phyloP scores from a whole-genome alignment of 805 yeast species.

The Yarrowia sp. region DNA sequence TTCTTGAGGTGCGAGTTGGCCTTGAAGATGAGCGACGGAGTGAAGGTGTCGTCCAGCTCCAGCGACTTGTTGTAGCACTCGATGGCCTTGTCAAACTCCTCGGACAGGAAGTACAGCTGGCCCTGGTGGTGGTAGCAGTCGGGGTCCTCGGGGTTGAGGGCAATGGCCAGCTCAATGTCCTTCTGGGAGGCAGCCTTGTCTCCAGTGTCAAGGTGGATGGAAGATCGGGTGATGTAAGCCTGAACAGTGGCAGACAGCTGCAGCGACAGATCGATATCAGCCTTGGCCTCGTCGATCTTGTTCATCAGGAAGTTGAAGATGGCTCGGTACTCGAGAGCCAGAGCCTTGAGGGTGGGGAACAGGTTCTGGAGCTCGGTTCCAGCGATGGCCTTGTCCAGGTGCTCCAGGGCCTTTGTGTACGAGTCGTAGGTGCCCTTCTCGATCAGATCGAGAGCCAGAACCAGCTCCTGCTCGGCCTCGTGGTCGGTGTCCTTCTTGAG shows the following conservation, averaged over 20 bases:
- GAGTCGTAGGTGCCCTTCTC: constrained; percentile 58
- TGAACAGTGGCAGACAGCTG: constrained; percentile 71
- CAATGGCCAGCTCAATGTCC: constrained; percentile 75
- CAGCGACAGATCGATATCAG: constrained; percentile 69
- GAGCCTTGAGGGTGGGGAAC: constrained; percentile 51
- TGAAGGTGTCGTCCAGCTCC: constrained; percentile 73
- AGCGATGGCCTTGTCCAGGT: constrained; percentile 49
- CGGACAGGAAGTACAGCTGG: constrained; percentile 84
- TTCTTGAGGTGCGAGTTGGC: constrained; percentile 39
- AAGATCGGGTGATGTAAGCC: constrained; percentile 81
- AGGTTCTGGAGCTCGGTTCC: constrained; percentile 49
- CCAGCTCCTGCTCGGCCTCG: constrained; percentile 69
- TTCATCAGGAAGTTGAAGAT: constrained; percentile 83
- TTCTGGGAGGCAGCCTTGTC: constrained; percentile 63
- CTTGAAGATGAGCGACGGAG: constrained; percentile 59
- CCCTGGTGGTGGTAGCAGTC: constrained; percentile 94
- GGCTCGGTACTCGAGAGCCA: constrained; percentile 85
- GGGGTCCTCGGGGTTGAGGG: constrained; percentile 70
- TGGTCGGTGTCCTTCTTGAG: constrained; percentile 60
- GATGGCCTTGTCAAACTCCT: constrained; percentile 75
- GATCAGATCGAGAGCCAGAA: constrained; percentile 67
- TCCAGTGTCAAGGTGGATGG: constrained; percentile 81
- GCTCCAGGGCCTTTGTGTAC: constrained; percentile 66
- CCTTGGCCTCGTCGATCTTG: constrained; percentile 69
- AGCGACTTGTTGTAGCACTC: constrained; percentile 77